phyloP scores from a whole-genome alignment of 257 asterid species.

The Rubia yunnanensis region DNA sequence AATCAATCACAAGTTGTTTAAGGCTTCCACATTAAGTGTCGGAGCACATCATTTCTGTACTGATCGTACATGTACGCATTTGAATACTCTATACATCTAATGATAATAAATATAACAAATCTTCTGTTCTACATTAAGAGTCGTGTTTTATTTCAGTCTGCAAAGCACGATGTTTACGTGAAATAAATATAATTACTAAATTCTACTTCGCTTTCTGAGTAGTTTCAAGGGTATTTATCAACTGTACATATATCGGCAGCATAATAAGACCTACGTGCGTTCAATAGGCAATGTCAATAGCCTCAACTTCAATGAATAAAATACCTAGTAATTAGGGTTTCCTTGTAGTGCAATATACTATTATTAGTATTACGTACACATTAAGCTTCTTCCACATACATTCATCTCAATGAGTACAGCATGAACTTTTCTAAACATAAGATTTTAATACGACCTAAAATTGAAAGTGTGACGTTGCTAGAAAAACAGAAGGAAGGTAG shows the following conservation, averaged over 20 bases:
- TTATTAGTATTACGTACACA: neutral
- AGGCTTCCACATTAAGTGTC: constrained; percentile 11
- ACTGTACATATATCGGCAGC: neutral
- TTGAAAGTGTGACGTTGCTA: too few relatives aligned
- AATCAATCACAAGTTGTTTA: neutral
- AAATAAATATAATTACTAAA: too few relatives aligned
- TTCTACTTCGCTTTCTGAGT: constrained; percentile 14
- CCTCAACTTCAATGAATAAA: neutral
- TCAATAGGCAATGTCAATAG: constrained; percentile 28
- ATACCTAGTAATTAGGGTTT: neutral
- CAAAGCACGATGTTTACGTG: too few relatives aligned
- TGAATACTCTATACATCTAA: too few relatives aligned
- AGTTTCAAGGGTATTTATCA: constrained; percentile 15
- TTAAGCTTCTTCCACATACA: neutral
- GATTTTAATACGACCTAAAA: too few relatives aligned
- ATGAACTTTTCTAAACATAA: too few relatives aligned
- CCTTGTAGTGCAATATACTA: neutral
- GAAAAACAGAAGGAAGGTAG: too few relatives aligned
- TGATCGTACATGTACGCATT: neutral
- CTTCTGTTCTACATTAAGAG: too few relatives aligned
- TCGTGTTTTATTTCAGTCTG: too few relatives aligned
- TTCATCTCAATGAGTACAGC: too few relatives aligned
- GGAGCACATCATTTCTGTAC: constrained; percentile 11
- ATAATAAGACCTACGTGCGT: constrained; percentile 25
- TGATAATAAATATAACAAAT: too few relatives aligned